Percentiles rank a stretch among this genome's conserved stretches.
These are phyloP conservation scores for Sarcomyxa edulis DNA, from an alignment of 768 basidiomycete species.

Conservation along the genomic window DNA sequence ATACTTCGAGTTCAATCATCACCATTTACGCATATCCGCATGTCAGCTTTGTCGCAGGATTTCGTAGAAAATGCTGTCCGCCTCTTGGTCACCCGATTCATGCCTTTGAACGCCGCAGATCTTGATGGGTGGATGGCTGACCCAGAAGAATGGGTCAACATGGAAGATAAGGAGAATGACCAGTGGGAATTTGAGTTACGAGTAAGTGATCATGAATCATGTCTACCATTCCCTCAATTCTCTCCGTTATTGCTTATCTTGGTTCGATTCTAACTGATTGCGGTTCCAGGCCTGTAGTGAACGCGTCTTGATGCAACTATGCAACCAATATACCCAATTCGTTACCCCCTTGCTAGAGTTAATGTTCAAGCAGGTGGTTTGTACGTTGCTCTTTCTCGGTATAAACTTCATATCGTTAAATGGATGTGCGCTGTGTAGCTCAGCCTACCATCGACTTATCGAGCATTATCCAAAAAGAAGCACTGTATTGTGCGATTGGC, in stretches of 20 bases:
- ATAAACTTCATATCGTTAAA: constrained; percentile 3
- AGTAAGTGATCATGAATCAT: constrained; percentile 35
- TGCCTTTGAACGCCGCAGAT: constrained; percentile 79
- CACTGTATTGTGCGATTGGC: constrained; percentile 86
- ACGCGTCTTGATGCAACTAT: constrained; percentile 80
- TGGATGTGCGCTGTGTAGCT: too few relatives aligned
- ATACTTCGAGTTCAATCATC: constrained; percentile 1
- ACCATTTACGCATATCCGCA: constrained; percentile 3
- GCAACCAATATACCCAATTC: constrained; percentile 61
- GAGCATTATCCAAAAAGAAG: constrained; percentile 74
- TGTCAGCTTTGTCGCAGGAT: constrained; percentile 53
- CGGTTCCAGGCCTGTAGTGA: constrained; percentile 84
- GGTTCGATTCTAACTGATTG: too few relatives aligned
- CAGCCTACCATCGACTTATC: constrained; percentile 49
- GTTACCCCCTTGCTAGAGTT: constrained; percentile 61
- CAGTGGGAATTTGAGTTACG: constrained; percentile 93
- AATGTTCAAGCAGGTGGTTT: constrained; percentile 54
- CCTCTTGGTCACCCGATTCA: constrained; percentile 76
- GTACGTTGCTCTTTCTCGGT: constrained; percentile 31
- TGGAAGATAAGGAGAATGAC: constrained; percentile 85
- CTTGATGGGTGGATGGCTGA: constrained; percentile 81
- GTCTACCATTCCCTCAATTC: constrained; percentile 2
- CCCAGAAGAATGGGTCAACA: constrained; percentile 92
- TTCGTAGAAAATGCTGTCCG: constrained; percentile 73
- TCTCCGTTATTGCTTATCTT: neutral